A percentile compares a stretch with the other conserved stretches of the same genome.
Evolutionary conservation across 2,329 filamentous ascomycete species (phyloP).

Genomic region (Colletotrichum trifolii): DNA sequence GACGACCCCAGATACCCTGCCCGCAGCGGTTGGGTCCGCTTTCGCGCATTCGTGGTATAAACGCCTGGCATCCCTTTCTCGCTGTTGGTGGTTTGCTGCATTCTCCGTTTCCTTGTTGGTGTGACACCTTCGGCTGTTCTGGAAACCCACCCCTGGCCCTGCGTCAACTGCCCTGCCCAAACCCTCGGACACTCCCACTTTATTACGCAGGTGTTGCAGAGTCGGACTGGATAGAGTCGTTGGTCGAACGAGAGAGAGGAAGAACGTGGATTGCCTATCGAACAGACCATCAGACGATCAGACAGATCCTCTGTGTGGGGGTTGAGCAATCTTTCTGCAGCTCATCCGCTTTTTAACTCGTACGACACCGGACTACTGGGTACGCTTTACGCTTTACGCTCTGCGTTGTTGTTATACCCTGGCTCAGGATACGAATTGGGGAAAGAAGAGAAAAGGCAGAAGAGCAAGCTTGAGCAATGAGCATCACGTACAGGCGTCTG

Average conservation of each 20-base stretch:
- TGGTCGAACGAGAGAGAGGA: no score
- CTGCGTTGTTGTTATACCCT: background rate
- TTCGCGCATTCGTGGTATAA: slow-evolving; percentile 35
- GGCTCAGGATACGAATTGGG: background rate
- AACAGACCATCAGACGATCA: no score
- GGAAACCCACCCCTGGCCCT: slow-evolving; percentile 24
- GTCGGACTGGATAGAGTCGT: no score
- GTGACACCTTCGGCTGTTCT: slow-evolving; percentile 23
- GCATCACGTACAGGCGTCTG: slow-evolving; percentile 37
- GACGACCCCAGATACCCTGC: slow-evolving; percentile 31
- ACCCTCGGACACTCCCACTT: slow-evolving; percentile 2
- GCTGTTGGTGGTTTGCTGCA: slow-evolving; percentile 21
- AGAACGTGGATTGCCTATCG: no score
- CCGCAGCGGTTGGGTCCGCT: slow-evolving; percentile 25
- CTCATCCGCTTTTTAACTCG: no score
- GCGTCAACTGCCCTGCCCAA: slow-evolving; percentile 13
- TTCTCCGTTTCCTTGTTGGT: slow-evolving; percentile 27
- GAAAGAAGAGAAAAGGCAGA: background rate
- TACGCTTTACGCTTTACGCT: no score
- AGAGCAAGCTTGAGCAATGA: slow-evolving; percentile 10
- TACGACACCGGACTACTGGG: no score
- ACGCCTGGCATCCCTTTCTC: slow-evolving; percentile 31
- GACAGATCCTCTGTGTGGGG: no score
- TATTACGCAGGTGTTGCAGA: background rate
- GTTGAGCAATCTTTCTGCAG: no score